Conservation (phyloP, 352 stramenopile species). For the Globisporangium cederbergense region DNA sequence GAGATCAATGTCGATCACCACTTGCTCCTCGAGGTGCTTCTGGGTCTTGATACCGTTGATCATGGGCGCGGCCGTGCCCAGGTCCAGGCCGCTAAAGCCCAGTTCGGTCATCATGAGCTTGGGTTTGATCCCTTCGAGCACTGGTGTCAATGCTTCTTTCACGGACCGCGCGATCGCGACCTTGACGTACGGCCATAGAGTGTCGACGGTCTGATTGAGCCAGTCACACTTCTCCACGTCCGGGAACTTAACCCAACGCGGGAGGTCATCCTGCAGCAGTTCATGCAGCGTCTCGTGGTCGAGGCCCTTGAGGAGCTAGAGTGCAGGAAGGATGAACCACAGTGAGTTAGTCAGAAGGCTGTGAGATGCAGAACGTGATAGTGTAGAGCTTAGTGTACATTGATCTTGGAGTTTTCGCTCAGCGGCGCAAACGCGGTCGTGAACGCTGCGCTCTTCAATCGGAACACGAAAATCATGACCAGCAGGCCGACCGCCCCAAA, state of each 20-base stretch:
- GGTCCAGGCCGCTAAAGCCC: conserved; percentile 35
- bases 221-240: conserved; percentile 49
- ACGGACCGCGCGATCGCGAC: conserved; percentile 34
- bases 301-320: conserved; percentile 31
- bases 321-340: too few species aligned
- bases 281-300: conserved; percentile 37
- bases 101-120: conserved; percentile 44
- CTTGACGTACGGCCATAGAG: conserved; percentile 49
- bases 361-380: too few species aligned
- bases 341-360: neutral
- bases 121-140: conserved; percentile 31
- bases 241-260: conserved; percentile 43
- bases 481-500: conserved; percentile 25
- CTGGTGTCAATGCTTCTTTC: conserved; percentile 33
- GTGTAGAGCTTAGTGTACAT: conserved; percentile 14
- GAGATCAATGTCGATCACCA: conserved; percentile 42
- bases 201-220: conserved; percentile 39
- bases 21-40: conserved; percentile 37
- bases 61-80: conserved; percentile 36
- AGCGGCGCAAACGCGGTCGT: conserved; percentile 22
- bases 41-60: conserved; percentile 45
- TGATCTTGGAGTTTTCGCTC: conserved; percentile 32
- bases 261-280: conserved; percentile 38
- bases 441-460: conserved; percentile 33
- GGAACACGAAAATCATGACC: conserved; percentile 31